Evolutionary conservation across 1,139 yeast species (phyloP), one percentile per base, ranked within the genome.

Genomic region (Geotrichum australiense): DNA sequence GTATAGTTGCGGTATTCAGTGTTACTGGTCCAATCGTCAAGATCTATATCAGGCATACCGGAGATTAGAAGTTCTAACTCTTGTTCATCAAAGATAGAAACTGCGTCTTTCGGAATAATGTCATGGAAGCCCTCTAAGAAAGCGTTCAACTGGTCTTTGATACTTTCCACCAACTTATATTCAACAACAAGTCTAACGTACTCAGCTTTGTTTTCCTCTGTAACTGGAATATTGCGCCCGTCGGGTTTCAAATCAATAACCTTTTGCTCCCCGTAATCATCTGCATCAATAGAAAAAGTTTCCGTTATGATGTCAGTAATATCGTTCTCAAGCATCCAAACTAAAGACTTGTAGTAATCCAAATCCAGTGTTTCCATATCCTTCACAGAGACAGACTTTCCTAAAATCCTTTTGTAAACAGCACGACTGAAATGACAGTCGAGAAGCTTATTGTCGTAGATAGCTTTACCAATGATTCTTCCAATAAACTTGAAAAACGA

Each of bases 371-470:
- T 83, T 61, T 91, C 98, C 91, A 93, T 83, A 57, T 93, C 99
- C 54, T 85, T 86, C 53, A 93, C 71, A 0, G 94, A 76, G 4
- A 89, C 95, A 0, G 83, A 73, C 47, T 80, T 74, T 4, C 94
- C 87, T 42, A 93, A 69, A 42, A 93, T 76, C 51, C 82, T 71
- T 64, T 91, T 91, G 67, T 91, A 93, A 26, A 93, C 95, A 6
- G 96, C 96, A 49, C 98, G 73, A 49, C 94, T 84, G 63, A 93
- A 93, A 62, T 93, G 96, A 56, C 96, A 89, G 59, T 93, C 98
- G 49, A 93, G 69, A 61, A 80, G 81, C 52, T 91, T 80, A 35
- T 78, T 79, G 58, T 93, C 98, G 58, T 73, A 81, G 16, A 93
- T 83, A 1, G 98, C 97, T 56, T 91, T 91, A 43, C 96, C 98